Percentiles rank a stretch among this genome's conserved stretches.
Evolutionary conservation across 1,284 basidiomycete species (phyloP).

Genomic region (Ustilago shanxiensis): DNA sequence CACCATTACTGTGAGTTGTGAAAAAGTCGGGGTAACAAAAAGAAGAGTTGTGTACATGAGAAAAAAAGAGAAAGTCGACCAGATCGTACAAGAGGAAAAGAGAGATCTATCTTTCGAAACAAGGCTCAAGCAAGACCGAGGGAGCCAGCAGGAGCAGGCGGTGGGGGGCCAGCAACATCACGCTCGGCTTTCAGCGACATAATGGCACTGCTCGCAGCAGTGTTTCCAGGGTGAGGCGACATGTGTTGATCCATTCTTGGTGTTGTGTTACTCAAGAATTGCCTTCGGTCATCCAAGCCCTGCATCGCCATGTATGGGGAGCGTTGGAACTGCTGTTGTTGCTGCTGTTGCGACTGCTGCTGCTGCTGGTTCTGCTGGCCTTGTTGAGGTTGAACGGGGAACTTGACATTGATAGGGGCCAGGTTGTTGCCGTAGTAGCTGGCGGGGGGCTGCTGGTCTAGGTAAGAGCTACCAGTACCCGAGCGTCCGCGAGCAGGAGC

Average conservation of each 20-base stretch:
- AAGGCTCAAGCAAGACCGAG: slow-evolving; percentile 37
- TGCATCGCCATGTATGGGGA: slow-evolving; percentile 38
- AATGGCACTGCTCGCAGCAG: slow-evolving; percentile 2
- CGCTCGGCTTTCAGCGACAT: slow-evolving; percentile 34
- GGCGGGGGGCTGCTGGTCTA: slow-evolving; percentile 27
- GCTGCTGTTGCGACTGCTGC: slow-evolving; percentile 28
- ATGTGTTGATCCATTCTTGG: slow-evolving; percentile 33
- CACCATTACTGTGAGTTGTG: slow-evolving; percentile 31
- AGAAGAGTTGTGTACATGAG: slow-evolving; percentile 19
- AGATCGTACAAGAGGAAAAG: background rate
- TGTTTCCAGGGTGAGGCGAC: slow-evolving; percentile 11
- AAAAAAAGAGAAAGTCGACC: background rate
- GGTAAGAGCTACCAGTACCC: slow-evolving; percentile 34
- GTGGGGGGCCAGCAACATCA: slow-evolving; percentile 27
- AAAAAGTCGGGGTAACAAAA: background rate
- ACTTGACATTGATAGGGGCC: slow-evolving; percentile 34
- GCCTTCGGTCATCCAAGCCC: slow-evolving; percentile 20
- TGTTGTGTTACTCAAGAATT: slow-evolving; percentile 22
- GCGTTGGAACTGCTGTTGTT: slow-evolving; percentile 23
- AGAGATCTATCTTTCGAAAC: background rate
- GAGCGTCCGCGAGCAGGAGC: slow-evolving; percentile 29
- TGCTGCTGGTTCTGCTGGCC: slow-evolving; percentile 21
- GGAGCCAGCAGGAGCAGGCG: slow-evolving; percentile 38
- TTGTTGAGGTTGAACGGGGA: slow-evolving; percentile 12
- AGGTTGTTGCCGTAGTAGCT: slow-evolving; percentile 29